Evolutionary conservation across 768 basidiomycete species (phyloP), one percentile per base, ranked within the genome.

Genomic region (Mycena olivaceomarginata): DNA sequence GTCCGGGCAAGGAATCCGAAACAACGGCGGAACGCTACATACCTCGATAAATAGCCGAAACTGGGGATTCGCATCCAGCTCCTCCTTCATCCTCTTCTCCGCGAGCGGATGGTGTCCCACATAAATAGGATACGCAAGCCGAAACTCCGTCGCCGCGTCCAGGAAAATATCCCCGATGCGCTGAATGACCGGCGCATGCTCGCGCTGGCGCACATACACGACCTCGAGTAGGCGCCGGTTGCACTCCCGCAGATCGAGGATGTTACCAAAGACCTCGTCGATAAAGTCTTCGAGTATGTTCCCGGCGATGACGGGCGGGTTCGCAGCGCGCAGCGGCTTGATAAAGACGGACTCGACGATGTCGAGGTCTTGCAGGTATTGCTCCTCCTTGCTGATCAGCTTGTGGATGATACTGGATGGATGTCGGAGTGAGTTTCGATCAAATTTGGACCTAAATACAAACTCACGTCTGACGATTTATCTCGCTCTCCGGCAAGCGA

Each of bases 151-250:
- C 0, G 97, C 97, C 8, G 95, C 94, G 39, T 94, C 92, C 51
- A 98, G 88, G 83, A 98, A 96, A 63, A 98, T 92, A 81, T 98
- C 97, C 0, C 98, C 98, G 31, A 99, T 95, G 56, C 91, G 90
- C 76, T 93, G 90, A 46, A 99, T 96, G 68, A 98, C 91, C 0
- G 95, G 94, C 0, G 91, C 91, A 77, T 97, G 94, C 82, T 98
- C 97, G 77, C 86, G 94, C 82, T 99, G 97, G 41, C 97, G 92
- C 56, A 97, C 94, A 80, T 94, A 93, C 86, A 99, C 91, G 5
- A 95, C 92, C 81, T 98, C 96, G 18, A 99, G 89, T n/a, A 98
- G 88, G 13, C 93, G 90, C 41, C 93, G 90, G 81, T 95, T 96
- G 82, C 95, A 94, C 82, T 95, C 94, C 20, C 96, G 91, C n/a